phyloP scores from a whole-genome alignment of 225 moss, liverwort and hornwort species.

The Pseudisothecium myosuroides region DNA sequence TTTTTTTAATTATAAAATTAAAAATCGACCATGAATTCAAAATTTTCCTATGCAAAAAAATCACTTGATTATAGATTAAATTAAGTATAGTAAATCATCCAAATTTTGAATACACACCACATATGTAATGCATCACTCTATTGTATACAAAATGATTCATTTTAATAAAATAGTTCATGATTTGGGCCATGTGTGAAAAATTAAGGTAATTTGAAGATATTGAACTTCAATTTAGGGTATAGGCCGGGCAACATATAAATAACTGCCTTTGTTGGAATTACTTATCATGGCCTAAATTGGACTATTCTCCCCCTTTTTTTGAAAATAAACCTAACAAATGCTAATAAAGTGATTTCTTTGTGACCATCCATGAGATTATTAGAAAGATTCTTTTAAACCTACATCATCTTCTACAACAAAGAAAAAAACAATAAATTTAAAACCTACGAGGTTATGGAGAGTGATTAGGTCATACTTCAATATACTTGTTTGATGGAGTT shows the following conservation, averaged over 20 bases:
- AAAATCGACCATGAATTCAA: neutral
- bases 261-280: neutral
- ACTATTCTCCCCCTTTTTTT: rapidly evolving
- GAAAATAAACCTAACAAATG: neutral
- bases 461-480: neutral
- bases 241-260: neutral
- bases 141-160: neutral
- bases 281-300: neutral
- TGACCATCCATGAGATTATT: neutral
- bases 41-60: too few species aligned
- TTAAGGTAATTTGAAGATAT: neutral
- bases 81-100: too few species aligned
- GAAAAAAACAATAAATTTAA: neutral
- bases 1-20: neutral
- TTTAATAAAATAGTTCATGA: neutral
- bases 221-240: rapidly evolving
- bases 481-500: neutral
- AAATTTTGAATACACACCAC: too few species aligned
- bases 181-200: rapidly evolving
- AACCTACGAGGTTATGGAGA: neutral
- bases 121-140: neutral
- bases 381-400: neutral
- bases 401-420: rapidly evolving
- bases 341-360: rapidly evolving
- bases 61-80: too few species aligned